Conservation (phyloP, 192 early-diverging fungal species). For the Diversispora epigaea region DNA sequence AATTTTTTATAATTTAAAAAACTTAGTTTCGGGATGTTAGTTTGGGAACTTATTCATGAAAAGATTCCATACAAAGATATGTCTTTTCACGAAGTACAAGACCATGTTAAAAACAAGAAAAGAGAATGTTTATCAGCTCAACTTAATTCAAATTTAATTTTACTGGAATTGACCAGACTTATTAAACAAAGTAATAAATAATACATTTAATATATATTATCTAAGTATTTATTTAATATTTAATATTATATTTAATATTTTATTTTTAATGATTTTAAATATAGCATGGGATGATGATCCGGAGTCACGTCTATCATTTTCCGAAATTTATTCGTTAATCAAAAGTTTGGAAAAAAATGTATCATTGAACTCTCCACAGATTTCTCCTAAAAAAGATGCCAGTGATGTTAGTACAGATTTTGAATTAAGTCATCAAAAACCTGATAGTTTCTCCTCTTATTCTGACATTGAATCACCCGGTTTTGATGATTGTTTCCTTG, state of each 20-base stretch:
- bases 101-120: not conserved
- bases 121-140: not conserved
- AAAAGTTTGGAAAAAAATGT: too few relatives aligned
- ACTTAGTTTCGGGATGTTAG: not conserved
- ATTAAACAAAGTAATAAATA: not conserved
- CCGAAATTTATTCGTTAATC: too few relatives aligned
- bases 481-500: not conserved
- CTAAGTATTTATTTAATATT: not conserved
- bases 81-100: not conserved
- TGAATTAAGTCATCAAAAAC: too few relatives aligned
- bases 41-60: slow-evolving; percentile 17
- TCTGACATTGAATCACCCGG: not conserved
- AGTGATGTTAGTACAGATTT: too few relatives aligned
- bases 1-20: not conserved
- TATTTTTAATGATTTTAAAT: not conserved
- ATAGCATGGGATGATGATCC: too few relatives aligned
- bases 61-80: slow-evolving; percentile 3
- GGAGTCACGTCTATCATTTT: too few relatives aligned
- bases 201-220: not conserved
- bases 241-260: not conserved
- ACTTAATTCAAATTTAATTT: not conserved
- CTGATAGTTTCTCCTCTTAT: too few relatives aligned
- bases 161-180: not conserved
- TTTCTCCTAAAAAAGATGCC: too few relatives aligned
- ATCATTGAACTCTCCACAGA: too few relatives aligned